A percentile compares a stretch with the other conserved stretches of the same genome.
Conservation (phyloP, 345 rosid genomes). For the Orychophragmus violaceus region DNA sequence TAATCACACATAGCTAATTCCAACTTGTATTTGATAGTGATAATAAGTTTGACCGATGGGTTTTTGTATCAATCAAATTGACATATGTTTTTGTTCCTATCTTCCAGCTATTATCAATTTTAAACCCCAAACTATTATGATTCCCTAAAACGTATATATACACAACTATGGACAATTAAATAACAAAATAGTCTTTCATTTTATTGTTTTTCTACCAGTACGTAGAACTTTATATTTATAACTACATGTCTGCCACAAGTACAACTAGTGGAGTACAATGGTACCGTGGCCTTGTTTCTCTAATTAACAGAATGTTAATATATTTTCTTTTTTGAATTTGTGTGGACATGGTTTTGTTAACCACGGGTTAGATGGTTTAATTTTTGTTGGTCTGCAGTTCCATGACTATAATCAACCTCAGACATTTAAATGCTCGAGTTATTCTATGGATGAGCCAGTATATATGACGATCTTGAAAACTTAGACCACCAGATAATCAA, state of each 20-base stretch:
- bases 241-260: neutral
- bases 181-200: neutral
- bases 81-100: conserved; percentile 12
- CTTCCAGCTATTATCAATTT: neutral
- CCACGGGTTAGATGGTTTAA: neutral
- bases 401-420: neutral
- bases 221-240: neutral
- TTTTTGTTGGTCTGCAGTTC: neutral
- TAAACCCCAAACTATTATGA: neutral
- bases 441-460: neutral
- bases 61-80: conserved; percentile 8
- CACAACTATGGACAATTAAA: neutral
- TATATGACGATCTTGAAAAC: neutral
- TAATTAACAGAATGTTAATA: too few relatives aligned
- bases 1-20: neutral
- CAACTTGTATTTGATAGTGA: conserved; percentile 22
- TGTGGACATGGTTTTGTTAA: neutral
- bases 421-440: neutral
- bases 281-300: too few relatives aligned
- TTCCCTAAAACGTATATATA: neutral
- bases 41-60: neutral
- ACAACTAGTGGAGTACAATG: neutral
- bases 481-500: neutral
- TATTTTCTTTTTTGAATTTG: neutral
- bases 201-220: neutral